Conservation (phyloP, 2,329 filamentous ascomycete genomes). For the Penicillium decumbens region DNA sequence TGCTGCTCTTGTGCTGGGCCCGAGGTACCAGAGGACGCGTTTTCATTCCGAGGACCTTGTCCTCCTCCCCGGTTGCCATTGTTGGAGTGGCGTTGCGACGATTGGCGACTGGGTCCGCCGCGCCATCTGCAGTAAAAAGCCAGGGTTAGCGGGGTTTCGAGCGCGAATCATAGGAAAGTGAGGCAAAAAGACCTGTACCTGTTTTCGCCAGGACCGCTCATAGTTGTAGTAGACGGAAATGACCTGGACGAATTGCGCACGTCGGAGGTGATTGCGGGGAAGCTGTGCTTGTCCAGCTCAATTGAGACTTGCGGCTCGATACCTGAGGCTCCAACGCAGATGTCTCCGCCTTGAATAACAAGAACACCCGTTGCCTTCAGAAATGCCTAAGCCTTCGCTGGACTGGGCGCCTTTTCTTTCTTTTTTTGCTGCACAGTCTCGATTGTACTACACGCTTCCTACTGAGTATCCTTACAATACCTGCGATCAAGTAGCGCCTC, state of each 20-base stretch:
- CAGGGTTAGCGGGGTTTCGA: slow-evolving; percentile 9
- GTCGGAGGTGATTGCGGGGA: slow-evolving; percentile 13
- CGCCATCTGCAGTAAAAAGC: slow-evolving; percentile 34
- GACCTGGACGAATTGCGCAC: not conserved
- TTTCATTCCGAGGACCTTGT: slow-evolving; percentile 32
- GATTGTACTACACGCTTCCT: not conserved
- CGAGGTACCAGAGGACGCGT: slow-evolving; percentile 28
- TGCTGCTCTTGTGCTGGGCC: slow-evolving; percentile 36
- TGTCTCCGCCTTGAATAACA: slow-evolving; percentile 25
- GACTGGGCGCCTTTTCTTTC: slow-evolving; percentile 4
- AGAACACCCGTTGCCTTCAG: slow-evolving; percentile 8
- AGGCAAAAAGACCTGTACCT: slow-evolving; percentile 25
- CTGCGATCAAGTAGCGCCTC: not conserved
- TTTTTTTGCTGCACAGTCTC: not conserved
- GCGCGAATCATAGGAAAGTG: not conserved
- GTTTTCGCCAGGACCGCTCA: slow-evolving; percentile 38
- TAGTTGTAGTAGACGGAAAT: slow-evolving; percentile 18
- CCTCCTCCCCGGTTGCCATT: slow-evolving; percentile 27
- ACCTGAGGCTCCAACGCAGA: slow-evolving; percentile 16
- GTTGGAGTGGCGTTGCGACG: slow-evolving; percentile 35
- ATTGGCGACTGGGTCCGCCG: slow-evolving; percentile 35
- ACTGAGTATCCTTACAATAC: not conserved
- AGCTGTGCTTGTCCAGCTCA: slow-evolving; percentile 19
- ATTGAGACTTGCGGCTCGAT: slow-evolving; percentile 8
- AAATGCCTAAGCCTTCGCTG: not conserved